Evolutionary conservation across 2,329 filamentous ascomycete genomes (phyloP), one percentile per base, ranked within the genome.

Genomic region (Metarhizium rileyi): DNA sequence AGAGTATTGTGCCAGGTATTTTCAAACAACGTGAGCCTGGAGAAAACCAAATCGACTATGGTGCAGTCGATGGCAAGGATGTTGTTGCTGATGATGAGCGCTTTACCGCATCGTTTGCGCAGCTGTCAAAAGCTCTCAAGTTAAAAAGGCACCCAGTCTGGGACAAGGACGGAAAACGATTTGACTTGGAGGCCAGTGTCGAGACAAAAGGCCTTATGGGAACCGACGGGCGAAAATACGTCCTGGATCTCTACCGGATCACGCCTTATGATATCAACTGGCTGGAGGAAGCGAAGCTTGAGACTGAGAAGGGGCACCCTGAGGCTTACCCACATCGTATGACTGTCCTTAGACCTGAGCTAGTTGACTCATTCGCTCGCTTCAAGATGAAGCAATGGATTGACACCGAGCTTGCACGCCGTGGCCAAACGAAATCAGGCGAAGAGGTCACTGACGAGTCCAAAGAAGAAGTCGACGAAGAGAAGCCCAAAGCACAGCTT

Each of bases 11-110:
- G 18, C 93, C 93, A 5, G 94, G 93, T 52, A 98, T 98, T 62
- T 98, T 98, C 78, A 97, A 96, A 74, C 93, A 97, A 72, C 84
- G 91, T 33, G 93, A 97, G 62, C 89, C 90, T 27, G 93, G 90
- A 47, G 93, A 98, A 78, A 93, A 95, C 69, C 93, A 97, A 68
- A 97, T 98, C 59, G 93, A 98, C 66, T 98, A 98, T 63, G 93
- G 93, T 63, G 93, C 91, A 57, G 93, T 97, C 28, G 93, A 98
- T 65, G 93, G 94, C 57, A 95, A 95, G 70, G 93, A 98, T 57
- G 80, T 95, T 25, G 88, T 98, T 47, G 90, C 93, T 1, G 86
- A 88, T 12, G 89, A 97, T 62, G 84, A 94, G 63, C 82, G 84
- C 20, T 98, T 98, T 60, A 81, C 82, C 1, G 73, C 85, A 26